phyloP scores from a whole-genome alignment of 2,329 filamentous ascomycete genomes.

The Zasmidium angulare region DNA sequence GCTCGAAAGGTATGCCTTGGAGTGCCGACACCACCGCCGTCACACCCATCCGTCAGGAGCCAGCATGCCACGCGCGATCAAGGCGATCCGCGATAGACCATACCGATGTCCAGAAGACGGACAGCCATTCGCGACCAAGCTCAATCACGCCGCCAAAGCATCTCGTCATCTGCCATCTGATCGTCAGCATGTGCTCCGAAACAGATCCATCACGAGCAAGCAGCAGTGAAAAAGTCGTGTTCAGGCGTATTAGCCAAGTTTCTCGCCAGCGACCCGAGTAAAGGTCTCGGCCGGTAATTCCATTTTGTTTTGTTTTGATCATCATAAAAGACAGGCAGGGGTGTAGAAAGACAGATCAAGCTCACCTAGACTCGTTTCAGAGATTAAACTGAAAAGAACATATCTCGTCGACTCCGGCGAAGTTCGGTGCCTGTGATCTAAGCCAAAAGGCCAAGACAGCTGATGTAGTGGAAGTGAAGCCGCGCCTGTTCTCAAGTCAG shows the following conservation, averaged over 20 bases:
- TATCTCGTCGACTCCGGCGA: too few relatives aligned
- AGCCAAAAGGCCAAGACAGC: too few relatives aligned
- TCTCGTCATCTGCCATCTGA: not conserved
- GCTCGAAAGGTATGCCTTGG: constrained; percentile 19
- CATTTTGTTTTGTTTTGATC: constrained; percentile 24
- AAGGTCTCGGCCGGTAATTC: constrained; percentile 28
- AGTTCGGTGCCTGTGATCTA: too few relatives aligned
- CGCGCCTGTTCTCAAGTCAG: constrained; percentile 1
- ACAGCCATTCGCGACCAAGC: not conserved
- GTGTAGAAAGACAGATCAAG: not conserved
- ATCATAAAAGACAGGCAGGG: constrained; percentile 17
- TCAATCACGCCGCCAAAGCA: not conserved
- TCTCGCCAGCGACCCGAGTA: constrained; percentile 17
- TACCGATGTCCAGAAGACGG: too few relatives aligned
- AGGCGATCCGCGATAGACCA: too few relatives aligned
- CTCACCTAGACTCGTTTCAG: constrained; percentile 1
- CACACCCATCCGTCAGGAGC: not conserved
- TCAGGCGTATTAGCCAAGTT: constrained; percentile 7
- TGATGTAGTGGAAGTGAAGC: not conserved
- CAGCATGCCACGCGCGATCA: too few relatives aligned
- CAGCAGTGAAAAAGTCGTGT: not conserved
- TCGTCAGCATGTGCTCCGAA: constrained; percentile 1
- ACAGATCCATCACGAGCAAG: not conserved
- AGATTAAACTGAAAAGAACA: too few relatives aligned
- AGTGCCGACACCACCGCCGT: not conserved